Evolutionary conservation across 495 filamentous ascomycete genomes (phyloP), one percentile per base, ranked within the genome.

Genomic region (Aspergillus avenaceus): DNA sequence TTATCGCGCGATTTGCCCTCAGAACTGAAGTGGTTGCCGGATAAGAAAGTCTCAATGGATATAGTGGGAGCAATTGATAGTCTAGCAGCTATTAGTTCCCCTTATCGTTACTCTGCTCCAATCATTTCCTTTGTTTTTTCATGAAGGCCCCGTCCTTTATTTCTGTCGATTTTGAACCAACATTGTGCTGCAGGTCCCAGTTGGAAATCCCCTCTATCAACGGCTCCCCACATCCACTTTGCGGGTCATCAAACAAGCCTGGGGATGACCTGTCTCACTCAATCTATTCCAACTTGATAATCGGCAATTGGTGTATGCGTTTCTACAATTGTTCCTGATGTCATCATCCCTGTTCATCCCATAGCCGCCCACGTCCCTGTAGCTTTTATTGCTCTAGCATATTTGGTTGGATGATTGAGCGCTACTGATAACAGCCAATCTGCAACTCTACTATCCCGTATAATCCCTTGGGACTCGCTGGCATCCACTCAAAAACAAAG

Each of bases 361-460:
- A 19, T 31, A 37, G 22, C 31, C 47, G 26, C 31, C n/a, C 41
- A 38, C 55, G 27, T 43, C 37, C 32, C 47, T 50, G 34, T 58
- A 45, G 46, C 37, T 43, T 32, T n/a, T n/a, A n/a, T n/a, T n/a
- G n/a, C n/a, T n/a, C n/a, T n/a, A n/a, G n/a, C n/a, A n/a, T n/a
- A n/a, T n/a, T n/a, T n/a, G n/a, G n/a, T n/a, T n/a, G n/a, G n/a
- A n/a, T n/a, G n/a, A n/a, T n/a, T n/a, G n/a, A n/a, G n/a, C n/a
- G n/a, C n/a, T n/a, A n/a, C n/a, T n/a, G n/a, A n/a, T n/a, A n/a
- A n/a, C n/a, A n/a, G n/a, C n/a, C 21, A 21, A 38, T 38, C 16
- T 38, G 34, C 34, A 8, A 21, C 11, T 21, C 16, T n/a, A 21
- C 34, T 11, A 5, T 4, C 21, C n/a, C 14, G 34, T 25, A 32